These are phyloP conservation scores for Gossypium australe DNA, from an alignment of 345 rosid species.

Conservation along the genomic window DNA sequence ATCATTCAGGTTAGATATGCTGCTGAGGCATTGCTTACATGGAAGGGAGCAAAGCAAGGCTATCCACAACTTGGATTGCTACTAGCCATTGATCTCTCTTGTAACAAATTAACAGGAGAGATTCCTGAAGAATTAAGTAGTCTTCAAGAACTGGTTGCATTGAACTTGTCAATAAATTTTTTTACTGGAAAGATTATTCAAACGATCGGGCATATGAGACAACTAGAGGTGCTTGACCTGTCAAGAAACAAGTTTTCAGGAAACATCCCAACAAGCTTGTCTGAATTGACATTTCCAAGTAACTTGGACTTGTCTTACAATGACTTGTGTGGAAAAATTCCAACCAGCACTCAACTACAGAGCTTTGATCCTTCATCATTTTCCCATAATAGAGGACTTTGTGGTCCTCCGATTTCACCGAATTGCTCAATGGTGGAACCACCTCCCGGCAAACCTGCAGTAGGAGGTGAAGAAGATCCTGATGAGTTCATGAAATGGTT, in stretches of 20 bases:
- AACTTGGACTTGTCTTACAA: conserved; percentile 5
- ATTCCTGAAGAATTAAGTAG: conserved; percentile 25
- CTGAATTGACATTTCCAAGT: neutral
- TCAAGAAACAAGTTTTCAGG: conserved; percentile 30
- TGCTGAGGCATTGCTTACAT: conserved; percentile 14
- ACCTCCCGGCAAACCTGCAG: neutral
- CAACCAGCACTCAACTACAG: conserved; percentile 10
- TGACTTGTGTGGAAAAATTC: conserved; percentile 4
- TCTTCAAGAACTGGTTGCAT: conserved; percentile 7
- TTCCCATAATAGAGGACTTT: neutral
- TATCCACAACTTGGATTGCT: neutral
- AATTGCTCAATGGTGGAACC: neutral
- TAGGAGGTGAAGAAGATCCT: neutral
- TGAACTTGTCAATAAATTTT: conserved; percentile 15
- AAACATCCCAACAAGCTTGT: conserved; percentile 16
- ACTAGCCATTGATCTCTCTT: conserved; percentile 5
- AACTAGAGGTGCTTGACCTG: conserved; percentile 24
- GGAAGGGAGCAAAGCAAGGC: conserved; percentile 18
- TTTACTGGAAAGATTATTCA: conserved; percentile 19
- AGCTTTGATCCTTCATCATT: neutral
- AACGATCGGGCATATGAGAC: conserved; percentile 18
- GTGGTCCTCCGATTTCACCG: neutral
- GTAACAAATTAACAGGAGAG: conserved; percentile 25
- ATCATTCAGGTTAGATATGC: neutral
- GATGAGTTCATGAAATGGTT: neutral